Conservation (phyloP, 108 stramenopile genomes). For the Skeletonema costatum region DNA sequence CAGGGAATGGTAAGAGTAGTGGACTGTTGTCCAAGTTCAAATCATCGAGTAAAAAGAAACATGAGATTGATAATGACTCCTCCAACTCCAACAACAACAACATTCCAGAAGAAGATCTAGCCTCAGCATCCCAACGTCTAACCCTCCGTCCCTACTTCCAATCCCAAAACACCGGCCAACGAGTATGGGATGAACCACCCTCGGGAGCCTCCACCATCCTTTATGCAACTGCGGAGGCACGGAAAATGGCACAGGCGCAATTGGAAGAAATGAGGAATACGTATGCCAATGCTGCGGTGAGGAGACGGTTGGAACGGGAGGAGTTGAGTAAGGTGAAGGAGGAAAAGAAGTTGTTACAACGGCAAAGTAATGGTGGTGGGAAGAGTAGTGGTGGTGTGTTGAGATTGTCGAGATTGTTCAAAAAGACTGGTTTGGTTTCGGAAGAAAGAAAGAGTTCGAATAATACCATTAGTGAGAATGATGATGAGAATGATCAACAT, state of each 20-base stretch:
- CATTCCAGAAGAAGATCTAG: conserved; percentile 20
- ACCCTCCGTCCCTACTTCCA: conserved; percentile 76
- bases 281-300: conserved; percentile 22
- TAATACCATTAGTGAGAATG: background rate
- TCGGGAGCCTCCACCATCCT: conserved; percentile 68
- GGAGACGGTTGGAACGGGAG: conserved; percentile 24
- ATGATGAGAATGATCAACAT: background rate
- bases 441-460: background rate
- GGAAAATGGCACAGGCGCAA: conserved; percentile 66
- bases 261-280: conserved; percentile 61
- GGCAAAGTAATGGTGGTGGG: background rate
- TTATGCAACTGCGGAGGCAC: conserved; percentile 63
- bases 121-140: conserved; percentile 43
- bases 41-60: conserved; percentile 7
- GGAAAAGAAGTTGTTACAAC: conserved; percentile 1
- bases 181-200: conserved; percentile 87
- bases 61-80: too few species aligned
- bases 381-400: background rate
- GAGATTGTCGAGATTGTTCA: conserved; percentile 1
- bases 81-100: background rate
- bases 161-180: conserved; percentile 58
- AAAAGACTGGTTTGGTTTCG: background rate
- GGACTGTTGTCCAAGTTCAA: conserved; percentile 41
- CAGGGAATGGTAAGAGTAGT: background rate
- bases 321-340: conserved; percentile 11